A percentile compares a stretch with the other conserved stretches of the same genome.
phyloP scores from a whole-genome alignment of 179 eudicot genomes.

The Dionaea muscipula region DNA sequence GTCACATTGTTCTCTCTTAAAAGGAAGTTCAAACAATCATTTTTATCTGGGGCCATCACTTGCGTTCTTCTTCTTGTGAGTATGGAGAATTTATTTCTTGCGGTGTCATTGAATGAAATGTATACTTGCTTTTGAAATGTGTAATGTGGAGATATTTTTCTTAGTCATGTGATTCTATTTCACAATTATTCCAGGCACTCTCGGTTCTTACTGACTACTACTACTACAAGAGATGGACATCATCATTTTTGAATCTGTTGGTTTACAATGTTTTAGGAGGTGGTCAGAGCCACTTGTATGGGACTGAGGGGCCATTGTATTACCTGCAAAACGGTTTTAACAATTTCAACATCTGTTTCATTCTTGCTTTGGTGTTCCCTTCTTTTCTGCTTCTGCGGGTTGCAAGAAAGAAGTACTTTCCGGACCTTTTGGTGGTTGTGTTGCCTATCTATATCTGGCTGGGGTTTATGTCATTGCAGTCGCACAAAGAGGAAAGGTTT shows the following conservation, averaged over 20 bases:
- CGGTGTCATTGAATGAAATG: neutral
- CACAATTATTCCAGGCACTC: conserved; percentile 40
- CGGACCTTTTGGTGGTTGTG: conserved; percentile 55
- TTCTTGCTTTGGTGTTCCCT: conserved; percentile 77
- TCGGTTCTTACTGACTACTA: conserved; percentile 54
- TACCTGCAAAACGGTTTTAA: conserved; percentile 82
- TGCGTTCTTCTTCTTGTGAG: conserved; percentile 58
- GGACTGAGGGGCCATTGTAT: conserved; percentile 74
- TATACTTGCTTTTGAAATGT: neutral
- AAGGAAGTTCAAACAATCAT: conserved; percentile 51
- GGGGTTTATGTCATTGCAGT: conserved; percentile 91
- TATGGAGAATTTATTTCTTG: neutral
- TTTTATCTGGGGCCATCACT: conserved; percentile 51
- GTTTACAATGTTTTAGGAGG: conserved; percentile 82
- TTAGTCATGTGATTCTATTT: neutral
- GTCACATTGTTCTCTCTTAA: conserved; percentile 58
- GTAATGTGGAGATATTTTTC: neutral
- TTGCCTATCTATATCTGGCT: conserved; percentile 89
- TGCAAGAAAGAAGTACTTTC: conserved; percentile 63
- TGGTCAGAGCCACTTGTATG: conserved; percentile 96
- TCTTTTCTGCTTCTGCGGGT: conserved; percentile 32
- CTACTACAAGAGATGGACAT: conserved; percentile 79
- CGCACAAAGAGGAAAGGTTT: conserved; percentile 97
- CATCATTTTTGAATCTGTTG: conserved; percentile 76
- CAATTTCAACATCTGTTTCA: conserved; percentile 80